Base-by-base conservation (phyloP, 768 basidiomycete species). In the Termitomyces sp. region DNA sequence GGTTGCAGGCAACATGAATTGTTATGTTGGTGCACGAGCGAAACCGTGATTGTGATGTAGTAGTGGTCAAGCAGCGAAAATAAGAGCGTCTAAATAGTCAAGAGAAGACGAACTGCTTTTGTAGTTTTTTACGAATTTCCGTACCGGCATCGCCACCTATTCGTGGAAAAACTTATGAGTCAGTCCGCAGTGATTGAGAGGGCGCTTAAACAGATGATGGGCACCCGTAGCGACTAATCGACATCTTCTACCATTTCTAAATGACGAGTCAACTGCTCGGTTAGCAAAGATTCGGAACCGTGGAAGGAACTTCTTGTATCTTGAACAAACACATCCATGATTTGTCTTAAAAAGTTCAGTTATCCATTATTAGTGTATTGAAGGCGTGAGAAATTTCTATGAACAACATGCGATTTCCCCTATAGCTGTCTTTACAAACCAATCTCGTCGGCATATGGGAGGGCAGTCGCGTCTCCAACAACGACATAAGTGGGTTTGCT, bases 401-500 rank as follows among this genome's bases (percentile, higher is more conserved):
- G 52, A 48, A 63, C 47, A 62, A 60, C 48, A 57, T 59, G 45
- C 31, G 50, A 54, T 55, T 55, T 33, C 44, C 31, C 54, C 58
- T 65, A 51, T 45, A 41, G 31, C 48, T 33, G 42, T 51, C 45
- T 58, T 82, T 72, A 92, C 61, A 94, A 81, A 49, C 91, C 91
- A 58, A 94, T 73, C 70, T 92, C 91, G 66, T 94, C 92, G 64
- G 85, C 82, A 68, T 88, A 88, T 15, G 97, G 96, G 49, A 98
- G 80, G 31, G 81, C 67, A 64, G 78, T 73, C 62, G 86, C 74
- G 68, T 96, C 85, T 46, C 95, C 97, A 50, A 98, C 80, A 12
- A 86, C 88, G 41, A 98, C 92, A 63, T 81, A 92, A 26, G 93
- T 94, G 20, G 95, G 91, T 74, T 92, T 90, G 64, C 77, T 72